Evolutionary conservation across 2,329 filamentous ascomycete genomes (phyloP), one percentile per base, ranked within the genome.

Genomic region (Teratosphaeria nubilosa): DNA sequence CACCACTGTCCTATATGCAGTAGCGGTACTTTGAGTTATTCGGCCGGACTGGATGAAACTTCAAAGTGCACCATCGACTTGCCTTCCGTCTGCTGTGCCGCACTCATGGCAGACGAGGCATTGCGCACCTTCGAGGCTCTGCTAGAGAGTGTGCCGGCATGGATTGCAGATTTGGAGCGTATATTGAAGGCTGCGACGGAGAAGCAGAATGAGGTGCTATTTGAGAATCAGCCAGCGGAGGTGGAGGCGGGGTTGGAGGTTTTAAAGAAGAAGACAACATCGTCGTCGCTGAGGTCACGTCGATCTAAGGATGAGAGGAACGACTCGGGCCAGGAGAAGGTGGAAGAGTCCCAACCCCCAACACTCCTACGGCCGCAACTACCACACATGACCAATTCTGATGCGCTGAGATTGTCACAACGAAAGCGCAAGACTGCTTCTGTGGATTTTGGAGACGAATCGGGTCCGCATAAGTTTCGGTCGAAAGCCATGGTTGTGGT

Each of bases 401-500:
- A 70, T 54, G 65, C 63, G 11, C 60, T 69, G 6, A 61, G 65
- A 34, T 54, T 70, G 7, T 65, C 66, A 5, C 68, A 70, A 59
- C 59, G 68, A 27, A 78, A 79, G 65, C 71, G 76, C 48, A 78
- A 78, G 66, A 72, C 75, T 6, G 66, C 69, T 1, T 78, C 77
- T 3, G 64, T 74, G 24, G 63, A 68, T 6, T 77, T 76, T 3
- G 74, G 69, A 20, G 67, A 69, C 50, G 63, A 66, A 7, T 75
- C 74, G 6, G 73, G 72, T 3, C 74, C 77, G 0, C 72, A 77
- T 11, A 82, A 84, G 61, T 87, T 87, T 70, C 84, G 88, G 57
- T 85, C 84, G 3, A 83, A 87, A 63, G 86, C 81, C 58, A 87
- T 90, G 79, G 86, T 92, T 53, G 86, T 94, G 48, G 88, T 96